Percentiles rank a stretch among this genome's conserved stretches.
Evolutionary conservation across 2,329 filamentous ascomycete genomes (phyloP).

Genomic region (Pseudogymnoascus sp.): DNA sequence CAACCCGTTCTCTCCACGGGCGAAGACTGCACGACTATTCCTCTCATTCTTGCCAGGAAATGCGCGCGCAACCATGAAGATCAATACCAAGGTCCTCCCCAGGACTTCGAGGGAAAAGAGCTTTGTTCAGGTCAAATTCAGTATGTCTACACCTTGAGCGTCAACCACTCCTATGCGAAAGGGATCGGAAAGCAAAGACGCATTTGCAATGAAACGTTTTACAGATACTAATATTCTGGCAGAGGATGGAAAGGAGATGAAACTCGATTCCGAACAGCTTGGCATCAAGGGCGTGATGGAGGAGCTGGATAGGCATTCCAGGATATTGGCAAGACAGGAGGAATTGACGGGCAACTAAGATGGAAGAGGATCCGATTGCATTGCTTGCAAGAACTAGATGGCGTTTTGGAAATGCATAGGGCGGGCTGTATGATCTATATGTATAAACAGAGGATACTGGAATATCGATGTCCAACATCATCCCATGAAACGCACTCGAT

Average conservation of each 20-base stretch:
- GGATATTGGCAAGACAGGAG: conserved; percentile 70
- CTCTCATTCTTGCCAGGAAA: conserved; percentile 75
- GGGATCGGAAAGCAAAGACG: neutral
- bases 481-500: neutral
- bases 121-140: conserved; percentile 73
- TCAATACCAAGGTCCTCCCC: conserved; percentile 68
- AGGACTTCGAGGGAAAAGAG: conserved; percentile 59
- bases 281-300: conserved; percentile 79
- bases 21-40: conserved; percentile 79
- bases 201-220: neutral
- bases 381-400: conserved; percentile 2
- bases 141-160: conserved; percentile 39
- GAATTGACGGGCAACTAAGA: conserved; percentile 50
- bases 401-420: conserved; percentile 11
- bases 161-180: neutral
- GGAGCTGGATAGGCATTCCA: conserved; percentile 84
- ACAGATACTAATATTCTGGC: conserved; percentile 23
- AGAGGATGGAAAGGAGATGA: conserved; percentile 92
- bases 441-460: conserved; percentile 7
- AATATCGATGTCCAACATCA: conserved; percentile 2
- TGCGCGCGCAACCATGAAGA: conserved; percentile 67
- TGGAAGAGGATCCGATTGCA: neutral
- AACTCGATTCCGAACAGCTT: conserved; percentile 69
- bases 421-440: conserved; percentile 10
- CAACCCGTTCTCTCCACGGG: conserved; percentile 77